Percentiles rank a stretch among this genome's conserved stretches.
Conservation (phyloP, 208 protist species). For the Naegleria fowleri region DNA sequence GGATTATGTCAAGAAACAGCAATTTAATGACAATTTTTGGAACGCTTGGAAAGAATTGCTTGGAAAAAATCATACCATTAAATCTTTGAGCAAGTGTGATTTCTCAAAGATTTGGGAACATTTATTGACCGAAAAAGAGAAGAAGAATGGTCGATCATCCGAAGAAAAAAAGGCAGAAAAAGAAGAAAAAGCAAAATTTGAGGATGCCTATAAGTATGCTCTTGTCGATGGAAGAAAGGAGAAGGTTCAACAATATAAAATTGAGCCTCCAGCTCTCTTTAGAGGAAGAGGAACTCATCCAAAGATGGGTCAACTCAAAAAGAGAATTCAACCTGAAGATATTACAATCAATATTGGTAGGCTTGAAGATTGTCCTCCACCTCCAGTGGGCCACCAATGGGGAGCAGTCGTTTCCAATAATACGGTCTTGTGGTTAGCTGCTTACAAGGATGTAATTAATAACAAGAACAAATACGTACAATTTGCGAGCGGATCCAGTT, state of each 20-base stretch:
- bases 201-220: slow-evolving; percentile 76
- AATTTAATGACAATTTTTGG: slow-evolving; percentile 97
- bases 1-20: slow-evolving; percentile 86
- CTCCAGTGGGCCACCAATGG: slow-evolving; percentile 88
- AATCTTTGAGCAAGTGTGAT: slow-evolving; percentile 86
- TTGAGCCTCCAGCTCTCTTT: slow-evolving; percentile 97
- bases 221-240: slow-evolving; percentile 85
- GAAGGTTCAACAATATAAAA: slow-evolving; percentile 92
- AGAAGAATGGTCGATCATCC: slow-evolving; percentile 64
- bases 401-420: slow-evolving; percentile 83
- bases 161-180: slow-evolving; percentile 87
- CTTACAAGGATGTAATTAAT: slow-evolving; percentile 89
- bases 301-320: slow-evolving; percentile 86
- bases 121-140: slow-evolving; percentile 74
- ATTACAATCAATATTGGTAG: slow-evolving; percentile 95
- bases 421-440: slow-evolving; percentile 94
- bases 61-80: slow-evolving; percentile 68
- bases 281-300: slow-evolving; percentile 95
- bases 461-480: slow-evolving; percentile 94
- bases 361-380: slow-evolving; percentile 57
- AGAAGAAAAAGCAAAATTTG: slow-evolving; percentile 66
- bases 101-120: slow-evolving; percentile 90
- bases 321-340: slow-evolving; percentile 89
- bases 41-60: slow-evolving; percentile 79
- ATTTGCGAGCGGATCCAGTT: slow-evolving; percentile 77